phyloP scores from a whole-genome alignment of 75 land plant genomes.

The Cryptomeria japonica region DNA sequence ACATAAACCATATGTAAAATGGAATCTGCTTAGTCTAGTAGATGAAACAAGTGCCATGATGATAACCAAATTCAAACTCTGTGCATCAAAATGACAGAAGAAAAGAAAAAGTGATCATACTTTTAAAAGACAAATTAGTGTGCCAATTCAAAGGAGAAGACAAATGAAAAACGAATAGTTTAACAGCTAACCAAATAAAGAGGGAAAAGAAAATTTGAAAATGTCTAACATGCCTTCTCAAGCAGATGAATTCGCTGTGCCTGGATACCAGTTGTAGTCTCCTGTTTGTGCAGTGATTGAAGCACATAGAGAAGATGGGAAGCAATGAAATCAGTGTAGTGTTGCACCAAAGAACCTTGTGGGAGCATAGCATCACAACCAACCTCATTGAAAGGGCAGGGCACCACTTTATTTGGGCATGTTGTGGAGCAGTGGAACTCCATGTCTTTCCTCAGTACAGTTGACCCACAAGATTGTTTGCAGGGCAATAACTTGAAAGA shows the following conservation, averaged over 20 bases:
- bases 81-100: background rate
- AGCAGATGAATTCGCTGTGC: conserved; percentile 18
- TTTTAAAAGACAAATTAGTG: too few relatives aligned
- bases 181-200: background rate
- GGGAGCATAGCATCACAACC: conserved; percentile 21
- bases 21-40: background rate
- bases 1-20: background rate
- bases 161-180: background rate
- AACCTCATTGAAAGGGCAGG: conserved; percentile 19
- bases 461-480: conserved; percentile 15
- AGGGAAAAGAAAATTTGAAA: background rate
- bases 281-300: conserved; percentile 16
- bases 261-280: background rate
- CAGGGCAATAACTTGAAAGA: conserved; percentile 23
- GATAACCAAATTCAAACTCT: background rate
- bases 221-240: conserved; percentile 21
- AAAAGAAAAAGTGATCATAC: background rate
- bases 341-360: conserved; percentile 27
- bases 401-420: conserved; percentile 22
- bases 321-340: background rate
- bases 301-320: conserved; percentile 21
- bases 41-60: background rate
- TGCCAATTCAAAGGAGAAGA: background rate
- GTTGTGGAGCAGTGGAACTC: conserved; percentile 21
- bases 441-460: conserved; percentile 13